These are phyloP conservation scores for Protomyces macrosporus DNA, from an alignment of 1,139 yeast genomes.

Conservation along the genomic window DNA sequence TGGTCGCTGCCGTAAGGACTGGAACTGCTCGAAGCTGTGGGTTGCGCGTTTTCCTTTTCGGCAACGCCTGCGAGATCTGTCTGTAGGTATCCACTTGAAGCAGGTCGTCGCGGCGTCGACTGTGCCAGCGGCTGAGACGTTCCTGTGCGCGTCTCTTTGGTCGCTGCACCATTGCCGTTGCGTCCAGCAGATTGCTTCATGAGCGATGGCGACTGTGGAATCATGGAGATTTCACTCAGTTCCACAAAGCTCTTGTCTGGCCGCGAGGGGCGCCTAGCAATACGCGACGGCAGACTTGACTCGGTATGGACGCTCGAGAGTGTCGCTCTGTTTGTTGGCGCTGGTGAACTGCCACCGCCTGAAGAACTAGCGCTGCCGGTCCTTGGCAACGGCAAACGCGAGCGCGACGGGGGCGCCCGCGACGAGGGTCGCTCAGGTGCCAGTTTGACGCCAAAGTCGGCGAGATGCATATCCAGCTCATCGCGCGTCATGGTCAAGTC, in stretches of 20 bases:
- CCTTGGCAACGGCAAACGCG: background rate
- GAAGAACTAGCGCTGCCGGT: background rate
- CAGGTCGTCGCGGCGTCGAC: conserved; percentile 11
- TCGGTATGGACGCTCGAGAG: background rate
- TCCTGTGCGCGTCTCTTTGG: background rate
- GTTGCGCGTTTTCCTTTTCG: conserved; percentile 11
- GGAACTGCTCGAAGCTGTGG: background rate
- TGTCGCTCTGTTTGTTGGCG: background rate
- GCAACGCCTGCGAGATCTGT: background rate
- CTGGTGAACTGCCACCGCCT: background rate
- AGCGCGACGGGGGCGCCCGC: background rate
- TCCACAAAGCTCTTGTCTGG: background rate
- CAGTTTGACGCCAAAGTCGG: conserved; percentile 6
- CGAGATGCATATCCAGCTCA: conserved; percentile 1
- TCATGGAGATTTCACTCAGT: background rate
- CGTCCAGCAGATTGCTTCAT: background rate
- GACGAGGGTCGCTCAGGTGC: background rate
- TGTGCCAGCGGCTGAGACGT: conserved; percentile 7
- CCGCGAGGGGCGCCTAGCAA: background rate
- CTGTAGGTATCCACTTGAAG: background rate
- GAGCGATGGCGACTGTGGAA: background rate
- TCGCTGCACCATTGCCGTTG: background rate
- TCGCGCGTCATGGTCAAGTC: conserved; percentile 12
- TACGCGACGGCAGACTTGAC: background rate
- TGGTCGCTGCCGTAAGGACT: background rate